Base-by-base conservation (phyloP, 805 yeast genomes). In the Cephaloascus albidus region DNA sequence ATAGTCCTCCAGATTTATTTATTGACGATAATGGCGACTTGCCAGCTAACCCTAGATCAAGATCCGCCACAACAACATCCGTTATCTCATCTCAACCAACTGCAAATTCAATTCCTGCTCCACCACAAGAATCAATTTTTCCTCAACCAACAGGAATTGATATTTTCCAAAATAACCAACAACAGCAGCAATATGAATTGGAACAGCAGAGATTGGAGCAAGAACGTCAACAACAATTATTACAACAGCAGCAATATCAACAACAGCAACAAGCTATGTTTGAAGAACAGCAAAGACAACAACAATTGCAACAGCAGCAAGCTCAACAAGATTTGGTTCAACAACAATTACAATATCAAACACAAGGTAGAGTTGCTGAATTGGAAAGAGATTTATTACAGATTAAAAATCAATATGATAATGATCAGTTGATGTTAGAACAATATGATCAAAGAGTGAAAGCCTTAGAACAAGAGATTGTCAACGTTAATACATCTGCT, bases 401-500 rank as follows among this genome's bases (percentile, higher is more conserved):
- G 45, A 65, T 87, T 46, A 75, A 80, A 47, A 85, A 81, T 30
- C 96, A 87, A 52, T 85, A 83, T 52, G 95, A 88, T 47, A 84
- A 79, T 48, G 95, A 86, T 55, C 96, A 86, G 56, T 68, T 76
- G 47, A 65, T 89, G 63, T 69, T 89, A 39, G 86, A 82, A 55
- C 95, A 87, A 57, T 89, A 89, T 54, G 97, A 89, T 56, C 72
- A 78, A 44, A 69, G 95, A 41, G 95, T 89, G 6, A 82, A 82
- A 57, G 75, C 82, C 18, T 70, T 89, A 45, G 97, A 89, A 60
- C 65, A 65, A 32, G 96, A 89, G 52, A 63, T 87, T 43, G 50
- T 56, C 14, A 74, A 72, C 38, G 66, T 83, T 36, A 74, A 79
- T 39, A 68, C 72, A 45, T 74, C 83, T 32, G 82, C 89, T 0